Base-by-base conservation (phyloP, 192 early-diverging fungal species). In the Phlyctochytrium arcticum region DNA sequence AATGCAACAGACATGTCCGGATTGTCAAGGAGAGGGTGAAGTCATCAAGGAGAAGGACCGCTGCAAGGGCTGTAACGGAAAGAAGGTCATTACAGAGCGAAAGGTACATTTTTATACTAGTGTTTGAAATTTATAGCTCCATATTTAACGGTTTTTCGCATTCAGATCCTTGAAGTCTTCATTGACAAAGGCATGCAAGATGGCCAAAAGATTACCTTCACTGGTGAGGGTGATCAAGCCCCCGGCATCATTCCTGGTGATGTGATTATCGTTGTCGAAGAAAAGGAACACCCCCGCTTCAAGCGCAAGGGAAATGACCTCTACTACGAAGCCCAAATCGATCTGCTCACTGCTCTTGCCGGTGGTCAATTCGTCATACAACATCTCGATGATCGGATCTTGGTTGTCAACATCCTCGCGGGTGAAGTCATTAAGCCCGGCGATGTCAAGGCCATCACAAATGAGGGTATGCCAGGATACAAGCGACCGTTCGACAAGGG, bases 101-200 rank as follows among this genome's bases (percentile, higher is more conserved):
- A 98, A 99, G 85, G 91, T 94, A 67, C 27, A 60, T 68, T 31
- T 34, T n/a, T 54, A 21, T 19, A 19, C 12, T 12, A 2, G 21
- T 2, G 21, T 12, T 12, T 3, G 27, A 32, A 15, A 10, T 21
- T 60, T 6, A 26, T 26, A 30, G 21, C 8, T 21, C 15, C 7
- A 2, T 2, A 2, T 44, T 44, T 19, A 61, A 33, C 23, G n/a
- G 23, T 30, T 3, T 27, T 26, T 31, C 24, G n/a, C n/a, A n/a
- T 57, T 36, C 32, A 85, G 82, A 85, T 86, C 53, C 88, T 99
- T 31, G 96, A 99, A 82, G 96, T 99, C 29, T 87, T 89, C 78
- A 90, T 99, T 48, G 98, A 98, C 65, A 93, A 93, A 73, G 98
- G 98, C 63, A 99, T 99, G 96, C 85, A 81, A 72, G 88, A 95